Evolutionary conservation across 257 asterid species (phyloP).

Genomic region (Salvia rosmarinus): DNA sequence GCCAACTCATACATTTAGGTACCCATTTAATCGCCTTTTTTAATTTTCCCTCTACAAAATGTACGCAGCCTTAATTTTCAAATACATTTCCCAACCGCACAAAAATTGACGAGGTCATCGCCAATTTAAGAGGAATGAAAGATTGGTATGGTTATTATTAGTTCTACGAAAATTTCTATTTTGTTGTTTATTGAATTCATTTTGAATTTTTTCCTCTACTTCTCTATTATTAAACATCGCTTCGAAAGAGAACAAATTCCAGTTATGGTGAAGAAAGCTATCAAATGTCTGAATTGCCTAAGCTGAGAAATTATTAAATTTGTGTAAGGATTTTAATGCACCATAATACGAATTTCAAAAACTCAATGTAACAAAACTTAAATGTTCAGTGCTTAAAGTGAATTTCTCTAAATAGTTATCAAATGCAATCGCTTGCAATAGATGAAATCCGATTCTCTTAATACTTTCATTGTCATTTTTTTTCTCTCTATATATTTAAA

Average conservation of each 20-base stretch:
- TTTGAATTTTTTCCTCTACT: not conserved
- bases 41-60: not conserved
- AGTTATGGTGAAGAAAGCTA: too few species aligned
- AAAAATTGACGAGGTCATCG: not conserved
- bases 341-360: too few species aligned
- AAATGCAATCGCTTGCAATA: not conserved
- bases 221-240: too few species aligned
- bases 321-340: not conserved
- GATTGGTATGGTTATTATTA: not conserved
- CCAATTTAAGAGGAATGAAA: not conserved
- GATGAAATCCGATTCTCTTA: not conserved
- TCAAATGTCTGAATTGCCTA: not conserved
- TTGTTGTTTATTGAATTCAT: not conserved
- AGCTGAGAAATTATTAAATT: too few species aligned
- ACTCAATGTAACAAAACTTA: too few species aligned
- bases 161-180: not conserved
- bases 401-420: not conserved
- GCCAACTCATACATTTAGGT: slow-evolving; percentile 26
- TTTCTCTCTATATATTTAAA: too few species aligned
- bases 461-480: too few species aligned
- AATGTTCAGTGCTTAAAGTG: too few species aligned
- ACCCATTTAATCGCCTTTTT: slow-evolving; percentile 21
- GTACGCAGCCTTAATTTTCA: slow-evolving; percentile 17
- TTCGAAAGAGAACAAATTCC: too few species aligned
- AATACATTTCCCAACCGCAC: slow-evolving; percentile 34